phyloP scores from a whole-genome alignment of 495 filamentous ascomycete species.

The Trichoderma asperelloides region DNA sequence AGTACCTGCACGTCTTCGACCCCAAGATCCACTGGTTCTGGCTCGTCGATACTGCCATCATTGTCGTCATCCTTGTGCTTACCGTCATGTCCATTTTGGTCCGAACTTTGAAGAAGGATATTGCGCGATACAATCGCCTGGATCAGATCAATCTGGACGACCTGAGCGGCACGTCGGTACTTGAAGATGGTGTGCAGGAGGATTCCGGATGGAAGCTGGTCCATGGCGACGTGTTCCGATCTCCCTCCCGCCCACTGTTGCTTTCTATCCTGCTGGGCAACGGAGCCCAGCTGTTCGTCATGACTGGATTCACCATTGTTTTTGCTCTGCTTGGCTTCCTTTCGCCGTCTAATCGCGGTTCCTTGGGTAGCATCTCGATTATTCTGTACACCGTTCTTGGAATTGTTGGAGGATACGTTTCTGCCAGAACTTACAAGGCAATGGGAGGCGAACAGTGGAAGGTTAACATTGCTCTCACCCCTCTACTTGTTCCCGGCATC shows the following conservation, averaged over 20 bases:
- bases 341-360: conserved; percentile 89
- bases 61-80: conserved; percentile 82
- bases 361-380: conserved; percentile 83
- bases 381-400: conserved; percentile 88
- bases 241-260: conserved; percentile 71
- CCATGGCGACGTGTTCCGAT: conserved; percentile 93
- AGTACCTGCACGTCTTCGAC: conserved; percentile 91
- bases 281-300: conserved; percentile 92
- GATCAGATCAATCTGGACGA: conserved; percentile 82
- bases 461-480: conserved; percentile 81
- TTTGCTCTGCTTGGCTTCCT: conserved; percentile 93
- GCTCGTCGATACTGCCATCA: conserved; percentile 85
- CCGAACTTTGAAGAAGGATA: conserved; percentile 83
- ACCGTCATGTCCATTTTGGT: conserved; percentile 86
- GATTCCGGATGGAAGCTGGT: conserved; percentile 98
- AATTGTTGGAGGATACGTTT: conserved; percentile 87
- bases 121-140: conserved; percentile 87
- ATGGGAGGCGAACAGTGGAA: conserved; percentile 92
- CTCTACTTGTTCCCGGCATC: conserved; percentile 73
- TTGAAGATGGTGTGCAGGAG: conserved; percentile 92
- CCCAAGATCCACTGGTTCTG: conserved; percentile 98
- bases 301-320: conserved; percentile 87
- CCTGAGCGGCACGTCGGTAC: conserved; percentile 59
- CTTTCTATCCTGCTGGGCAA: conserved; percentile 86
- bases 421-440: conserved; percentile 81